Percentiles rank a stretch among this genome's conserved stretches.
These are phyloP conservation scores for Dactylellina drechsleri DNA, from an alignment of 2,329 filamentous ascomycete genomes.

Conservation along the genomic window DNA sequence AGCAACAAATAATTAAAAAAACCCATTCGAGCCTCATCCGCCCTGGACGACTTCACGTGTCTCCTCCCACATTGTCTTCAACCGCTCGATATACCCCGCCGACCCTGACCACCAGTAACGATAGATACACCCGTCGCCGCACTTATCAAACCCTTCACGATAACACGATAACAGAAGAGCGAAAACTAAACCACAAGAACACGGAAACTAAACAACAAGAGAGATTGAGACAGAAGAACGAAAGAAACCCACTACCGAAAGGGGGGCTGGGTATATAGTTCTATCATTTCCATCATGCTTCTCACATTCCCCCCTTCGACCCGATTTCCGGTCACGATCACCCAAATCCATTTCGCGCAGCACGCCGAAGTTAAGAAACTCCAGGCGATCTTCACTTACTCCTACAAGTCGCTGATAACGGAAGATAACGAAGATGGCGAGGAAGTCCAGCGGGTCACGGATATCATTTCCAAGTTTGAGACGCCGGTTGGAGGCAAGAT, in stretches of 20 bases:
- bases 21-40: slow-evolving; percentile 26
- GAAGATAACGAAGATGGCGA: slow-evolving; percentile 78
- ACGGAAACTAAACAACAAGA: background rate
- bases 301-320: slow-evolving; percentile 64
- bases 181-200: background rate
- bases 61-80: slow-evolving; percentile 26
- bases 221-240: background rate
- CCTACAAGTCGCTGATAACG: slow-evolving; percentile 78
- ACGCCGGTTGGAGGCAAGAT: slow-evolving; percentile 80
- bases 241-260: slow-evolving; percentile 7
- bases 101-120: slow-evolving; percentile 20
- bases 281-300: slow-evolving; percentile 56
- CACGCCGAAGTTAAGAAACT: slow-evolving; percentile 80
- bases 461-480: slow-evolving; percentile 81
- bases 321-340: slow-evolving; percentile 93
- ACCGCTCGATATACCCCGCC: slow-evolving; percentile 21
- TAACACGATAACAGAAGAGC: slow-evolving; percentile 9
- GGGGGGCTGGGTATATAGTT: no score
- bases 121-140: slow-evolving; percentile 32
- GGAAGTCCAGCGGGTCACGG: slow-evolving; percentile 73
- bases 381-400: slow-evolving; percentile 85
- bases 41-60: slow-evolving; percentile 44
- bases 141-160: background rate
- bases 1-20: slow-evolving; percentile 13
- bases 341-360: slow-evolving; percentile 78